Base-by-base conservation (phyloP, 306 rosid species). In the Fragaria vesca region DNA sequence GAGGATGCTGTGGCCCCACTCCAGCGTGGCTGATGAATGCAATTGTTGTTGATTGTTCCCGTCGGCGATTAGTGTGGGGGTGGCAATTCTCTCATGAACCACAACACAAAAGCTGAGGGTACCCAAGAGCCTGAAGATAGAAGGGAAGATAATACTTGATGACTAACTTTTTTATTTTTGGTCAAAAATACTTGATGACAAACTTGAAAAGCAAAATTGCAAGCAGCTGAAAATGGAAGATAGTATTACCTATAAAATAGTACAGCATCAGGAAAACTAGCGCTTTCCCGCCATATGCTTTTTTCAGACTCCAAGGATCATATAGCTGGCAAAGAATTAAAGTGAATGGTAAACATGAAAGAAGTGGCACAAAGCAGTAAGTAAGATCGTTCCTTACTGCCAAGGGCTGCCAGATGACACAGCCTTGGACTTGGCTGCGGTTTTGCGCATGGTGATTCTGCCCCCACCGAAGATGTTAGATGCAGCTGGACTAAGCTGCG, bases 41-140 rank as follows among this genome's bases (percentile, higher is more conserved):
- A 40, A 86, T 79, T 50, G 84, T 80, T 78, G 82, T 82, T 24
- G 90, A 77, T 78, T 89, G 83, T 75, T 88, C 87, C 58, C 16
- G 76, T 85, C 28, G 71, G 62, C 71, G 66, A 78, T 78, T 67
- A 30, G 72, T 69, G 47, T 8, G 80, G 83, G 15, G 92, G 89
- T 32, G 92, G 97, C 85, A 91, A 69, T 83, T 88, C 93, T 85
- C 94, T 86, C 75, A 85, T 87, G 52, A 86, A 83, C 97, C 97
- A 91, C 77, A 91, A 75, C 50, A 86, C 78, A 82, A 79, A 85
- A 71, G 94, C 91, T 15, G 97, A 88, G 15, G 97, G 94, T 36
- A 88, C 77, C 81, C 81, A 86, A 77, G 89, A 86, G 55, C 97
- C 94, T 91, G 40, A 74, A 2, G 45, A 2, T 24, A 47, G 32